Base-by-base conservation (phyloP, 805 yeast genomes). In the Kodamaea hsintzibuensis region DNA sequence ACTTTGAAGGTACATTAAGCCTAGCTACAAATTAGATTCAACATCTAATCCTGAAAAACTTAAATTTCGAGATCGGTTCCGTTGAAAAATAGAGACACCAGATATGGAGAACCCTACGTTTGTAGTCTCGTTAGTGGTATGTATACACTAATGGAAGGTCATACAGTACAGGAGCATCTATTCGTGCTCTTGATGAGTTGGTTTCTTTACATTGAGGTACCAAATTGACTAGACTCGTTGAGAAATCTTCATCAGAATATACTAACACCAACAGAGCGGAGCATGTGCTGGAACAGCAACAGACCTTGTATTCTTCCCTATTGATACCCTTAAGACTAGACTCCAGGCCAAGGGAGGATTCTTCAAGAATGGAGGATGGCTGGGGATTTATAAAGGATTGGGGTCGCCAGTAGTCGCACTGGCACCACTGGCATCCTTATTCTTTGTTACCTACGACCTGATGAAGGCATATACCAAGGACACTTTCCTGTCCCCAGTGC, bases 231-330 rank as follows among this genome's bases (percentile, higher is more conserved):
- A 4, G 25, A 22, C 25, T 22, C 6, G 12, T 18, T 42, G 25
- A 42, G 6, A 22, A 6, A 22, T 22, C 25, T 19, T 42, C 45
- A 18, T 7, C n/a, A 40, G 12, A 40, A 12, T 17, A 43, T 37
- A 55, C 57, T 52, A 54, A 52, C 55, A 42, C 6, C 35, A 33
- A 19, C 51, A 72, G 80, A 85, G 92, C 64, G 99, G 99, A 39
- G 99, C 89, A 7, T 86, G 95, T 55, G 97, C 99, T 5, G 99
- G 99, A 13, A 95, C 97, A 1, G 86, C 96, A 5, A 92, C 98
- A 1, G 99, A 95, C 72, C 76, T 95, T 39, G 91, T 88, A 2
- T 95, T 95, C 71, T 95, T 93, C 76, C 99, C 99, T 12, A 90
- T 95, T 40, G 99, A 95, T 63, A 95, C 99, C 1, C 62, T 95